Evolutionary conservation across 192 early-diverging fungal genomes (phyloP).

Genomic region (Coemansia sp.): DNA sequence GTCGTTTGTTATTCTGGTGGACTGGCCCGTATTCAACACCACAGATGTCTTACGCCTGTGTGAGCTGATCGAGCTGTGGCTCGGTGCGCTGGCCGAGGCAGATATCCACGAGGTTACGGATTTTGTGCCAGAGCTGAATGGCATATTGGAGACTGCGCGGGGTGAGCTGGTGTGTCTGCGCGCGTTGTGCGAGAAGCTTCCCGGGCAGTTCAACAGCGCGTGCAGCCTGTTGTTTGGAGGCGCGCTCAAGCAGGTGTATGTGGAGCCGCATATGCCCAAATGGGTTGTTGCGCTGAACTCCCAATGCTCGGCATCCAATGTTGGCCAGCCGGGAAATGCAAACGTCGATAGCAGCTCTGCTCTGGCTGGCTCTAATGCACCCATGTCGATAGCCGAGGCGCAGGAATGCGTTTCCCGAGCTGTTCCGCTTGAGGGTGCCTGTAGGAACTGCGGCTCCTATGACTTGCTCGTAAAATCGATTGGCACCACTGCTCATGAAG

Average conservation of each 20-base stretch:
- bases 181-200: conserved; percentile 14
- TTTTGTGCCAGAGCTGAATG: conserved; percentile 11
- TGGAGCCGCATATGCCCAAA: conserved; percentile 33
- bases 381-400: conserved; percentile 15
- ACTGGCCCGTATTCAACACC: conserved; percentile 12
- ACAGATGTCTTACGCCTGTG: conserved; percentile 12
- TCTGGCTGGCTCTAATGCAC: background rate
- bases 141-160: conserved; percentile 11
- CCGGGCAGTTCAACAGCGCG: conserved; percentile 33
- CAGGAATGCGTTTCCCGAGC: conserved; percentile 10
- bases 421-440: conserved; percentile 9
- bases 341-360: background rate
- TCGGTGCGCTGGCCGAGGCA: conserved; percentile 13
- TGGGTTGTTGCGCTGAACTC: conserved; percentile 18
- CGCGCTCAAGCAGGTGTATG: conserved; percentile 10
- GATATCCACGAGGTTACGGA: conserved; percentile 33
- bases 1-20: conserved; percentile 32
- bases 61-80: conserved; percentile 20
- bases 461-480: conserved; percentile 23
- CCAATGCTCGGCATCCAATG: no score
- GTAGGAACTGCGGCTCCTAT: conserved; percentile 16
- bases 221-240: conserved; percentile 47
- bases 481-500: background rate
- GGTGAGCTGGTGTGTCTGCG: conserved; percentile 17
- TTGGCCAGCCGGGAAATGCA: background rate